Evolutionary conservation across 257 asterid species (phyloP), one percentile per base, ranked within the genome.

Genomic region (Verbena officinalis): DNA sequence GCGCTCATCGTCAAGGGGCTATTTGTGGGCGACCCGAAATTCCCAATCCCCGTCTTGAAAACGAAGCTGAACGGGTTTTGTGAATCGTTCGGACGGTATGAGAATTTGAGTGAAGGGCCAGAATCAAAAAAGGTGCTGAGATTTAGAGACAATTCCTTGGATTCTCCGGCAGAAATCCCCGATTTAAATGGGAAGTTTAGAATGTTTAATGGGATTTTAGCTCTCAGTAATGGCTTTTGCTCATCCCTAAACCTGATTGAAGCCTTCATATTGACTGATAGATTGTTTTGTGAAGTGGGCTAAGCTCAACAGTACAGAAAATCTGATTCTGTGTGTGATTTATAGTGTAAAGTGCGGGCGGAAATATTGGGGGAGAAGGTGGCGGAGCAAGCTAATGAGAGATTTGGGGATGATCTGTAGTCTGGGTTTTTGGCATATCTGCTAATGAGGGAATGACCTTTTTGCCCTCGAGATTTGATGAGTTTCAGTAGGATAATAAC

Each of bases 1-100:
- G 97, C 97, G 75, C 95, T 88, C 99, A 94, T 94, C 27, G 89
- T 88, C 10, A 94, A 44, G 0, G 99, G 91, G 80, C 99, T 94
- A 6, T 82, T 78, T 38, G 33, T 38, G 13, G 97, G 99, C 5
- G 99, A 88, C 0, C 99, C 99, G 44, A 81, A 84, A 60, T 74
- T 78, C 14, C 99, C 96, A 36, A 90, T 83, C 4, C 99, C 99
- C 27, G 92, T 84, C 68, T 88, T 94, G 89, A 88, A 83, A n/a
- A 75, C 62, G 76, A 90, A 75, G 76, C 85, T 74, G 75, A 94
- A 88, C 7, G 97, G 96, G 67, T 84, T 88, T 4, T 64, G 72
- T 1, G 96, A 65, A 69, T 90, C 89, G 30, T 94, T 90, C 3
- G 98, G 99, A 1, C 92, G 90, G 79, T 86, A 90, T 11, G 88